Evolutionary conservation across 2,329 filamentous ascomycete genomes (phyloP).

Genomic region (Penicillium sp.): DNA sequence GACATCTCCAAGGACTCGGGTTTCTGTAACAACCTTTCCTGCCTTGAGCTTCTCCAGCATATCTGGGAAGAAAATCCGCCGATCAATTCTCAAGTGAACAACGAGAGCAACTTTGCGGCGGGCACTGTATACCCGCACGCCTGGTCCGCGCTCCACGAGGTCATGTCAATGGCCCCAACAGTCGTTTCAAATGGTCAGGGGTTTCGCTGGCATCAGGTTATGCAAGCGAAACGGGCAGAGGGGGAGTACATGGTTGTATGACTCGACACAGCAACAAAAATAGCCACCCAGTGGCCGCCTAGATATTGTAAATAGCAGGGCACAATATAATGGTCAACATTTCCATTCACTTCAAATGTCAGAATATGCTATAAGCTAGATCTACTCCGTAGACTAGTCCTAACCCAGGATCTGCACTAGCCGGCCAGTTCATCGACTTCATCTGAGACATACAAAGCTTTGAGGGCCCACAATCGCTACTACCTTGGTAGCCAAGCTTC

Average conservation of each 20-base stretch:
- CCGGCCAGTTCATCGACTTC: no score
- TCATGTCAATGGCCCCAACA: not conserved
- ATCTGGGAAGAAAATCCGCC: slow-evolving; percentile 66
- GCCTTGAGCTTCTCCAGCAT: slow-evolving; percentile 81
- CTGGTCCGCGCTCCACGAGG: slow-evolving; percentile 21
- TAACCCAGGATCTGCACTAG: not conserved
- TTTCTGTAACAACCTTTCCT: slow-evolving; percentile 91
- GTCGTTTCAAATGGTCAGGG: slow-evolving; percentile 27
- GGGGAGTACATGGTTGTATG: slow-evolving; percentile 48
- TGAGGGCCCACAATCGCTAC: no score
- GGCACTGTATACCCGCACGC: not conserved
- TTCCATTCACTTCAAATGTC: not conserved
- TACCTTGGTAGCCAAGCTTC: no score
- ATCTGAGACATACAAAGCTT: not conserved
- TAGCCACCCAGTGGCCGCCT: not conserved
- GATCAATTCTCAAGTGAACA: not conserved
- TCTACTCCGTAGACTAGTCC: not conserved
- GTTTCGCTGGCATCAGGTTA: slow-evolving; percentile 44
- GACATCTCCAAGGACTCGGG: slow-evolving; percentile 88
- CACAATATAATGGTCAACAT: not conserved
- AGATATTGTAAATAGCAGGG: not conserved
- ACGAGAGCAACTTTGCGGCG: not conserved
- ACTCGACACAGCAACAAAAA: not conserved
- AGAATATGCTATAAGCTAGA: not conserved
- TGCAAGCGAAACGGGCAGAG: slow-evolving; percentile 42